Base-by-base conservation (phyloP, 2,329 filamentous ascomycete species). In the Trichoderma harzianum region DNA sequence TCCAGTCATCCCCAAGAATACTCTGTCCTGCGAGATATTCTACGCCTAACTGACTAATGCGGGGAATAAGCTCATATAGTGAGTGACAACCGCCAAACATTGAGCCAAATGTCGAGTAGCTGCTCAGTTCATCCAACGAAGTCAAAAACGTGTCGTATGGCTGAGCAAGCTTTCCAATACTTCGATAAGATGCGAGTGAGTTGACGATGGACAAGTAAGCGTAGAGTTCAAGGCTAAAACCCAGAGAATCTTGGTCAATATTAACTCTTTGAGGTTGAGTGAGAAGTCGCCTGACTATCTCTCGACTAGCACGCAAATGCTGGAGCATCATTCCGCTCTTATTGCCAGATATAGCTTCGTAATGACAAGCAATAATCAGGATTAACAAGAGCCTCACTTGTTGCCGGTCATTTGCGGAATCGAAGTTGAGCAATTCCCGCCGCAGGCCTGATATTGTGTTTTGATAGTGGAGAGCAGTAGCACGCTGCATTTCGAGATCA, bases 361-460 rank as follows among this genome's bases (percentile, higher is more conserved):
- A 68, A 43, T 58, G 51, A 26, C 51, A 58, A 58, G 36, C 7
- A 16, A 58, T 58, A 36, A 68, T 68, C 6, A 68, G 30, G 8
- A 68, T 39, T 14, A 68, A n/a, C 32, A 68, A 58, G 28, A 68
- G 7, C n/a, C 32, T 55, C 24, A n/a, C 30, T 18, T 58, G 65
- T 39, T 58, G 57, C 16, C 55, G 47, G 6, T n/a, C 28, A 67
- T 39, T 32, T 36, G 64, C 47, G 7, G 43, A 18, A 34, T 67
- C 47, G 28, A 67, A 67, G n/a, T 67, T 24, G 16, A 32, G 28
- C 47, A 57, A 30, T 47, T 57, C 64, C 16, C 18, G 26, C 21
- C 64, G 64, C 34, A 67, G 26, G 30, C 64, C 64, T 18, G 64
- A 67, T 67, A 67, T 67, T n/a, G 47, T 67, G 16, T 67, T 67